Evolutionary conservation across 2,329 filamentous ascomycete genomes (phyloP), one percentile per base, ranked within the genome.

Genomic region (Alternaria atra): DNA sequence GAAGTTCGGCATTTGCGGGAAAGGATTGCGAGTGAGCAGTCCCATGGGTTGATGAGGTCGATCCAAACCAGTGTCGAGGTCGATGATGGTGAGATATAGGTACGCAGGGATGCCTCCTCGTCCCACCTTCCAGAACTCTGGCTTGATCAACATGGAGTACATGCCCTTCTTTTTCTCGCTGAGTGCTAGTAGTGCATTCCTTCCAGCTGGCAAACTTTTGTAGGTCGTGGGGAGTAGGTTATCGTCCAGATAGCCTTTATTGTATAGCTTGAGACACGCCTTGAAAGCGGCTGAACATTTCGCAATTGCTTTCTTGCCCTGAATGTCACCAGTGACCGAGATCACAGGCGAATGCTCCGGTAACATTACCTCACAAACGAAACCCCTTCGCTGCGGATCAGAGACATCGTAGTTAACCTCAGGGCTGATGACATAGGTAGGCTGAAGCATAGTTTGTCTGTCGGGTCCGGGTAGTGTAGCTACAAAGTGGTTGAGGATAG

Each of bases 241-340:
- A 0, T 89, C 85, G 72, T 97, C 87, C 5, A 99, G 82, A 61
- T 90, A 88, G 2, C 86, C 86, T 54, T 85, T 84, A 60, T 87
- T 83, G 48, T 90, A 83, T 15, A 99, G 83, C 63, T 88, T 76
- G 1, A 93, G 75, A 72, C 94, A 97, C 52, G 91, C 87, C 71
- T 93, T 87, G 74, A 94, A 98, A 0, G 95, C 94, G 3, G 94
- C 94, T 0, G 94, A 92, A 66, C 92, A 92, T 77, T 95, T 96
- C 5, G 95, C 94, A 17, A 90, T 80, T 30, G 89, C 84, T 77
- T 97, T 98, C 58, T 85, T 91, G 7, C 82, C 76, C 56, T 90
- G 87, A 0, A 87, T 80, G 7, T 80, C 82, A 5, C 95, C 94
- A 12, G 84, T 83, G 5, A 87, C 84, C 30, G 87, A 88, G 56